These are phyloP conservation scores for Cryptococcus sp. DNA, from an alignment of 1,284 basidiomycete species.

Conservation along the genomic window DNA sequence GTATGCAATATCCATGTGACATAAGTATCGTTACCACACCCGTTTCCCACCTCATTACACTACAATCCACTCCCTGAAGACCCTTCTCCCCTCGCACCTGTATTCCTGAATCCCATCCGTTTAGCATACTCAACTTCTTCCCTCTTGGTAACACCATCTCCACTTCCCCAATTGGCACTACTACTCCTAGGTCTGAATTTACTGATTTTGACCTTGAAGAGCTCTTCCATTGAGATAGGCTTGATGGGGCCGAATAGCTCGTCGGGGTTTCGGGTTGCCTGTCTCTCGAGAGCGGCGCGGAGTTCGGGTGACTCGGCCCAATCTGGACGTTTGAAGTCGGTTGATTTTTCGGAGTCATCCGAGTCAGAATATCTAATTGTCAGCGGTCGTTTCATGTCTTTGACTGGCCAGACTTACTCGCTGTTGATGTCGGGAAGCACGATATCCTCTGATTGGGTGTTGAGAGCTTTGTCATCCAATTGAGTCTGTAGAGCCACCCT, in stretches of 20 bases:
- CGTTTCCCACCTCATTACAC: too few species aligned
- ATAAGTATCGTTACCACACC: too few species aligned
- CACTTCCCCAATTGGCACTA: slow-evolving; percentile 87
- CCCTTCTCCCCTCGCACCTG: not conserved
- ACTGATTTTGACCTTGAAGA: slow-evolving; percentile 57
- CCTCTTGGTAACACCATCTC: slow-evolving; percentile 72
- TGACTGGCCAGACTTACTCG: slow-evolving; percentile 52
- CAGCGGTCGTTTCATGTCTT: not conserved
- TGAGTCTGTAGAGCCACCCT: slow-evolving; percentile 42
- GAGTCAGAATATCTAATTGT: slow-evolving; percentile 72
- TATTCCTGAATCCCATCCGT: slow-evolving; percentile 73
- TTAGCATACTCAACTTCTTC: slow-evolving; percentile 82
- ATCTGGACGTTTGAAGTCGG: slow-evolving; percentile 55
- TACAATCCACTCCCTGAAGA: too few species aligned
- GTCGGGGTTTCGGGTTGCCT: slow-evolving; percentile 82
- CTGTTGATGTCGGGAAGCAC: slow-evolving; percentile 86
- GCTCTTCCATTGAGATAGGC: slow-evolving; percentile 70
- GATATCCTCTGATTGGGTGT: slow-evolving; percentile 61
- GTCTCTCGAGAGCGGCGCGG: slow-evolving; percentile 66
- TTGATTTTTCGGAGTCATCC: slow-evolving; percentile 71
- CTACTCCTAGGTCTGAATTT: slow-evolving; percentile 80
- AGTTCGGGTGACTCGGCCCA: slow-evolving; percentile 92
- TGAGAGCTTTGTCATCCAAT: slow-evolving; percentile 51
- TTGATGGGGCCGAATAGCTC: slow-evolving; percentile 83
- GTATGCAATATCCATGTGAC: too few species aligned